These are phyloP conservation scores for Verruconis gallopava DNA, from an alignment of 2,329 filamentous ascomycete species.

Conservation along the genomic window DNA sequence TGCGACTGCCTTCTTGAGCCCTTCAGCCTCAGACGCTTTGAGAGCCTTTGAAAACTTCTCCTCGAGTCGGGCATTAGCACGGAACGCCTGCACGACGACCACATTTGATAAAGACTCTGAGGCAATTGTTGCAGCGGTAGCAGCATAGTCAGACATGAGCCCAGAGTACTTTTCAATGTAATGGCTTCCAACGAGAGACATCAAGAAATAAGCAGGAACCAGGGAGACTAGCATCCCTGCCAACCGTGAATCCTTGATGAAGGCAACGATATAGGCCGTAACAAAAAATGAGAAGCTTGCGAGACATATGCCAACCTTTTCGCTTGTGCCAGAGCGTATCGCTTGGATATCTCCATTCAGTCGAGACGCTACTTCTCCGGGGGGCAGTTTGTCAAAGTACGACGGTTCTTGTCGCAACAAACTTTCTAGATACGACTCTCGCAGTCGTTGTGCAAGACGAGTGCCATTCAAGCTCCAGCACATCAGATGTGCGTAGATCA, in stretches of 20 bases:
- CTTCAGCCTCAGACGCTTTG: conserved; percentile 36
- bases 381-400: conserved; percentile 50
- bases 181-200: conserved; percentile 42
- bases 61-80: conserved; percentile 46
- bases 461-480: conserved; percentile 54
- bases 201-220: conserved; percentile 48
- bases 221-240: conserved; percentile 52
- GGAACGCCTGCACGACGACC: conserved; percentile 50
- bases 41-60: conserved; percentile 44
- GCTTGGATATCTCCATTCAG: conserved; percentile 54
- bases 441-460: conserved; percentile 48
- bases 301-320: conserved; percentile 56
- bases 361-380: conserved; percentile 50
- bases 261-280: conserved; percentile 53
- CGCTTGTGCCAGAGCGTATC: conserved; percentile 54
- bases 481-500: conserved; percentile 51
- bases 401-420: conserved; percentile 48
- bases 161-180: conserved; percentile 41
- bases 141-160: conserved; percentile 39
- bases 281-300: conserved; percentile 52
- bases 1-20: conserved; percentile 44
- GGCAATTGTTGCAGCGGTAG: conserved; percentile 47
- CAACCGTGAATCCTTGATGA: conserved; percentile 50
- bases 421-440: conserved; percentile 46
- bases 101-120: conserved; percentile 49